Conservation (phyloP, 352 stramenopile species). For the Elongisporangium anandrum region DNA sequence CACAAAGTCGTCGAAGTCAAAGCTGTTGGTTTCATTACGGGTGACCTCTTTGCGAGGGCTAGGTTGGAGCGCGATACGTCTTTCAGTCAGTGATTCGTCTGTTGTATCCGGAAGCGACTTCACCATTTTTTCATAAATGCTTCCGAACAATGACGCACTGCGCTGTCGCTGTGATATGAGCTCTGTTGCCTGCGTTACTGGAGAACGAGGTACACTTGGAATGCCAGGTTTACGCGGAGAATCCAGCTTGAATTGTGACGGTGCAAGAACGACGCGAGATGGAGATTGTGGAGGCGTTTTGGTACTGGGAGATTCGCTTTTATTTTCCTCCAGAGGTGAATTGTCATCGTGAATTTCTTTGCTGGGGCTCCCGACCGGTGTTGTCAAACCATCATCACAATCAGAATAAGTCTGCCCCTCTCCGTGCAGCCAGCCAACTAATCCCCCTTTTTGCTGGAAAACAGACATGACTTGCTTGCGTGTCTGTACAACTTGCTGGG, state of each 20-base stretch:
- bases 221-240: neutral
- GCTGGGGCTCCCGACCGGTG: neutral
- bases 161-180: neutral
- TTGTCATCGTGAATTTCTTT: neutral
- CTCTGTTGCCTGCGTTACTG: neutral
- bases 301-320: conserved; percentile 3
- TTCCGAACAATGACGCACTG: conserved; percentile 14
- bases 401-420: conserved; percentile 14
- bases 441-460: conserved; percentile 62
- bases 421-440: conserved; percentile 63
- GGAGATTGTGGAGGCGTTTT: neutral
- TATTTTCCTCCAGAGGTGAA: conserved; percentile 9
- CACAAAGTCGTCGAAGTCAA: conserved; percentile 29
- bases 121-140: conserved; percentile 21
- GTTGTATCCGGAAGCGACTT: neutral
- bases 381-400: conserved; percentile 1
- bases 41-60: conserved; percentile 7
- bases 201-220: neutral
- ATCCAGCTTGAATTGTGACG: neutral
- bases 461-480: conserved; percentile 36
- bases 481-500: conserved; percentile 21
- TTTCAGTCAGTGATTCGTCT: neutral
- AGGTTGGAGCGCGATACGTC: conserved; percentile 12
- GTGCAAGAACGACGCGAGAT: neutral
- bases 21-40: conserved; percentile 1